phyloP scores from a whole-genome alignment of 768 basidiomycete genomes.

The Rhodotorula paludigena region DNA sequence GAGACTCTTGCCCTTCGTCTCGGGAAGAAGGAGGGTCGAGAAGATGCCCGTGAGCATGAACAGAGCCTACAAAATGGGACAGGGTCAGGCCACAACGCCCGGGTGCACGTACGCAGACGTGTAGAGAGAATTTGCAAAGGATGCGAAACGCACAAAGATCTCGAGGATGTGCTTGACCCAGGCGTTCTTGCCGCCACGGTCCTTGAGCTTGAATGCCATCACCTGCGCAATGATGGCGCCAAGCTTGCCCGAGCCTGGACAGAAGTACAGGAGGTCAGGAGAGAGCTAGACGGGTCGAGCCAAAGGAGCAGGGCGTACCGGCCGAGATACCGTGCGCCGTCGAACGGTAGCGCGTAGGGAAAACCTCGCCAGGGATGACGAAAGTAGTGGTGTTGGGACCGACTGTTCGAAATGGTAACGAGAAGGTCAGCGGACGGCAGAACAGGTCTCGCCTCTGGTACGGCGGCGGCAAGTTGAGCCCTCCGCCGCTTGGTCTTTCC shows the following conservation, averaged over 20 bases:
- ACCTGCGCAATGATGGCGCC: slow-evolving; percentile 59
- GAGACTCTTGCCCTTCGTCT: slow-evolving; percentile 56
- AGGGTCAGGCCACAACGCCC: not conserved
- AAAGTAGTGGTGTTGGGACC: slow-evolving; percentile 61
- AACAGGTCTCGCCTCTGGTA: too few relatives aligned
- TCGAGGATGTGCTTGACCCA: slow-evolving; percentile 52
- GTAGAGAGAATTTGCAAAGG: slow-evolving; percentile 48
- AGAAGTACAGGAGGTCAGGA: not conserved
- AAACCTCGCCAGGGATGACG: slow-evolving; percentile 71
- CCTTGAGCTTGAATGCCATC: slow-evolving; percentile 50
- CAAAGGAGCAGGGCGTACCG: not conserved
- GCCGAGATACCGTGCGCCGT: slow-evolving; percentile 74
- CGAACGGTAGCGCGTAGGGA: slow-evolving; percentile 72
- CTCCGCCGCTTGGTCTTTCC: too few relatives aligned
- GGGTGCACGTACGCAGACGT: not conserved
- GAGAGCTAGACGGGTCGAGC: not conserved
- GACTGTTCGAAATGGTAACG: too few relatives aligned
- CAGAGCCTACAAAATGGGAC: too few relatives aligned
- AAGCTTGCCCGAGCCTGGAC: slow-evolving; percentile 62
- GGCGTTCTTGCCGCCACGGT: slow-evolving; percentile 60
- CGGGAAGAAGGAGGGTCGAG: slow-evolving; percentile 73
- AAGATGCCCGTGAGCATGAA: slow-evolving; percentile 82
- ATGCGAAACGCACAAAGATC: slow-evolving; percentile 79
- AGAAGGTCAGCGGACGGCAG: too few relatives aligned
- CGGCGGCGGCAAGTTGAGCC: too few relatives aligned